phyloP scores from a whole-genome alignment of 345 rosid genomes.

The Syzygium aqueum region DNA sequence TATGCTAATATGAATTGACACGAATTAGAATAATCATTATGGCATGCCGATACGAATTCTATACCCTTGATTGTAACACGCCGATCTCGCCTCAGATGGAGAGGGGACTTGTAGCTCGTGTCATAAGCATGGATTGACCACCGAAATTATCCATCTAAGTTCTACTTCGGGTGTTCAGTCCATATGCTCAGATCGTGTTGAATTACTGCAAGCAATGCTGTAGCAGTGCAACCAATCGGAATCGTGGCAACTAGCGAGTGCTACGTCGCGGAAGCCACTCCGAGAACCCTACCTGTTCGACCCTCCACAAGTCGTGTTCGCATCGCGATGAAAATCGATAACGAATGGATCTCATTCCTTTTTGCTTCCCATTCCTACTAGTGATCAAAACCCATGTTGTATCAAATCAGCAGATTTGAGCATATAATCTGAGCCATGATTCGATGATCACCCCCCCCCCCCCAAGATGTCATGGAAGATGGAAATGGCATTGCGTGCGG shows the following conservation, averaged over 20 bases:
- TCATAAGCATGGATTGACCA: neutral
- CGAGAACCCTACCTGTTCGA: neutral
- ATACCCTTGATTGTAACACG: neutral
- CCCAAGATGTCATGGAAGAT: neutral
- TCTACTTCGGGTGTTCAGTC: neutral
- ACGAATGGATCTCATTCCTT: neutral
- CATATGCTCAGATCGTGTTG: neutral
- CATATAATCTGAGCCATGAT: neutral
- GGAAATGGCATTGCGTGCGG: neutral
- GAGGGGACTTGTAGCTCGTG: neutral
- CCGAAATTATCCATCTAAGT: neutral
- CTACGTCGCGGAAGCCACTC: neutral
- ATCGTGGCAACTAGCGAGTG: neutral
- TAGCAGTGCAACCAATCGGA: neutral
- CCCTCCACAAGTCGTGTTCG: no score
- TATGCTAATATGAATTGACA: neutral
- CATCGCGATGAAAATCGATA: no score
- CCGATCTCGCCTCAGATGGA: neutral
- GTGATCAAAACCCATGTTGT: neutral
- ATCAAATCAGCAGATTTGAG: neutral
- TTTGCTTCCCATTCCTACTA: neutral
- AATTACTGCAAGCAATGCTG: neutral
- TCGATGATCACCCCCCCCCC: neutral
- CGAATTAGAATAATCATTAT: neutral
- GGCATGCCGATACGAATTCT: neutral